Percentiles rank a stretch among this genome's conserved stretches.
phyloP scores from a whole-genome alignment of 768 basidiomycete species.

The Lactifluus rugatus region DNA sequence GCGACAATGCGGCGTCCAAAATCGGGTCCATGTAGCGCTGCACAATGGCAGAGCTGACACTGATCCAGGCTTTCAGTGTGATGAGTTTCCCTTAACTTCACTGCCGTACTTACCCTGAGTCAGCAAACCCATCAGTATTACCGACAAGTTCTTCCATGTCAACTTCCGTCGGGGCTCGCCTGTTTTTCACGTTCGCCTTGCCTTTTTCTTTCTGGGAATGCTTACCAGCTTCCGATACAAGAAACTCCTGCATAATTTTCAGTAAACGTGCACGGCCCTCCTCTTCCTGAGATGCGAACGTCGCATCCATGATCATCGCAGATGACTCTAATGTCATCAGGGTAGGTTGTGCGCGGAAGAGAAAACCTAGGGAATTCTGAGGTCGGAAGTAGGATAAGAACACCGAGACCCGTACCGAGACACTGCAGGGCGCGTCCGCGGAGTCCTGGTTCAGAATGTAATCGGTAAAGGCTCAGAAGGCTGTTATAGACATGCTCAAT shows the following conservation, averaged over 20 bases:
- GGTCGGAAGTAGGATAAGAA: background rate
- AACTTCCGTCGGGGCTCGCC: conserved; percentile 38
- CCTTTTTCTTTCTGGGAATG: conserved; percentile 65
- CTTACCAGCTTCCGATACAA: conserved; percentile 75
- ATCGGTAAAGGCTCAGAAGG: conserved; percentile 64
- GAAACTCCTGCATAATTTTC: conserved; percentile 86
- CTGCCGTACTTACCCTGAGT: conserved; percentile 67
- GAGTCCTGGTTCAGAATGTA: conserved; percentile 46
- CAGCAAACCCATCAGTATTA: conserved; percentile 90
- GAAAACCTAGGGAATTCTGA: conserved; percentile 49
- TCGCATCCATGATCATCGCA: conserved; percentile 77
- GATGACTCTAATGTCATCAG: conserved; percentile 80
- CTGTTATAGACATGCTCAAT: conserved; percentile 75
- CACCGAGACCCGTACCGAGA: conserved; percentile 46
- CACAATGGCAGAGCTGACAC: conserved; percentile 88
- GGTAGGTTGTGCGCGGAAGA: conserved; percentile 87
- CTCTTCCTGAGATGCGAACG: conserved; percentile 67
- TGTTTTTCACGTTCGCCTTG: conserved; percentile 30
- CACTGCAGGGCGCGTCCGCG: conserved; percentile 75
- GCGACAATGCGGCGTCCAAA: conserved; percentile 68
- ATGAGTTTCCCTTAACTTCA: background rate
- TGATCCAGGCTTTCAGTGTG: conserved; percentile 26
- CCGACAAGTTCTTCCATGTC: conserved; percentile 94
- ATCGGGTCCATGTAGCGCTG: conserved; percentile 86
- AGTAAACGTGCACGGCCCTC: conserved; percentile 66